phyloP scores from a whole-genome alignment of 257 asterid genomes.

The Coffea canephora region DNA sequence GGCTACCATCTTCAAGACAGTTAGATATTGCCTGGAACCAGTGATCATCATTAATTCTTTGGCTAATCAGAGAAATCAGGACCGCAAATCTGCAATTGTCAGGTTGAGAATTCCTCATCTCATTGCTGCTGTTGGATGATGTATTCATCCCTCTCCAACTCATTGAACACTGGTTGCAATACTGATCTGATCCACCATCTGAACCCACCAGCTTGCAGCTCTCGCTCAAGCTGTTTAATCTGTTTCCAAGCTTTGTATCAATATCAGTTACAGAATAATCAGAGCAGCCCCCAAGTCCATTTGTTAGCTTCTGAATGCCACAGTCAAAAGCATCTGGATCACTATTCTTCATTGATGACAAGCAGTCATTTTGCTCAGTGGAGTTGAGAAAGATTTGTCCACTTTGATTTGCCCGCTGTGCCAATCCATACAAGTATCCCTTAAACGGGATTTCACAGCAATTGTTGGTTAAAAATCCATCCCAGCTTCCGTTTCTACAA shows the following conservation, averaged over 20 bases:
- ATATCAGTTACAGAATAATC: constrained; percentile 47
- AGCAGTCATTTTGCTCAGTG: constrained; percentile 42
- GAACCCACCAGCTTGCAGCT: constrained; percentile 41
- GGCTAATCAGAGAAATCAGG: constrained; percentile 49
- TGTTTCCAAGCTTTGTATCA: constrained; percentile 29
- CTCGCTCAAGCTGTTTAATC: constrained; percentile 31
- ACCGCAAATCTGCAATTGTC: constrained; percentile 50
- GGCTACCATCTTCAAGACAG: constrained; percentile 49
- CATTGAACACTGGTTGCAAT: constrained; percentile 42
- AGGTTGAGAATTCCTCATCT: constrained; percentile 17
- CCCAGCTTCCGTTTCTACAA: constrained; percentile 37
- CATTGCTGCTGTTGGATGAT: constrained; percentile 14
- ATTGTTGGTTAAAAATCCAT: constrained; percentile 39
- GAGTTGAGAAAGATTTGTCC: constrained; percentile 43
- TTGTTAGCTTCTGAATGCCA: constrained; percentile 55
- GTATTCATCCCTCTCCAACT: constrained; percentile 39
- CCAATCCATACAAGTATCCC: constrained; percentile 44
- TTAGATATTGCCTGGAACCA: constrained; percentile 43
- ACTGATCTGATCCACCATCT: constrained; percentile 23
- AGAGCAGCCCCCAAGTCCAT: constrained; percentile 65
- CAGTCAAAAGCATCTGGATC: constrained; percentile 26
- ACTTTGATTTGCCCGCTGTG: constrained; percentile 40
- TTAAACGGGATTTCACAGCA: constrained; percentile 36
- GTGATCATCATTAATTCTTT: constrained; percentile 38
- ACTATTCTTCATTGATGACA: constrained; percentile 18